Evolutionary conservation across 2,329 filamentous ascomycete genomes (phyloP).

Genomic region (Coniochaeta ligniaria): DNA sequence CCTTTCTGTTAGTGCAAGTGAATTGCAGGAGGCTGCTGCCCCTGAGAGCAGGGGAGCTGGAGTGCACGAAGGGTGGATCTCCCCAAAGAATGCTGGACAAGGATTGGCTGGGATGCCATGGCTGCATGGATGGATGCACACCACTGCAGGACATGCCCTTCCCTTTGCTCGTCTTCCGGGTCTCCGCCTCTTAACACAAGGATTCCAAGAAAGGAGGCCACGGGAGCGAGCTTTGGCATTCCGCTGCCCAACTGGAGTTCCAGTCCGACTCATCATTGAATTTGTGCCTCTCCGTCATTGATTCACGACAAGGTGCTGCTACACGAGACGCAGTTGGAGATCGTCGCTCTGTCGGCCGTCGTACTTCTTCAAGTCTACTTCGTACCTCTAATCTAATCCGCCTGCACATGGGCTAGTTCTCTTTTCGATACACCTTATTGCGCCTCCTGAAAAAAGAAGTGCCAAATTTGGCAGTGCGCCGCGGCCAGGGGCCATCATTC

Average conservation of each 20-base stretch:
- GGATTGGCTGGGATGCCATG: neutral
- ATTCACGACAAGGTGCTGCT: neutral
- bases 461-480: constrained; percentile 1
- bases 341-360: neutral
- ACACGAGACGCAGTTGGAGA: neutral
- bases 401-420: neutral
- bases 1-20: neutral
- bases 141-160: neutral
- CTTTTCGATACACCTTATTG: neutral
- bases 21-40: neutral
- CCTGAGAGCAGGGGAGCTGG: too few species aligned
- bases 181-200: neutral
- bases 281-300: neutral
- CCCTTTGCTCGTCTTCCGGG: neutral
- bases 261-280: neutral
- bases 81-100: neutral
- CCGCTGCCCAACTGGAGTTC: neutral
- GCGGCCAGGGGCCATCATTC: constrained; percentile 12
- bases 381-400: neutral
- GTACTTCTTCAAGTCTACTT: neutral
- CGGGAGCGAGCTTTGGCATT: neutral
- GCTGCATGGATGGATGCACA: too few species aligned
- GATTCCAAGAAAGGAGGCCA: neutral
- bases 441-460: neutral
- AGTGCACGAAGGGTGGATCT: too few species aligned